Evolutionary conservation across 2,329 filamentous ascomycete genomes (phyloP).

Genomic region (Grosmannia clavigera): DNA sequence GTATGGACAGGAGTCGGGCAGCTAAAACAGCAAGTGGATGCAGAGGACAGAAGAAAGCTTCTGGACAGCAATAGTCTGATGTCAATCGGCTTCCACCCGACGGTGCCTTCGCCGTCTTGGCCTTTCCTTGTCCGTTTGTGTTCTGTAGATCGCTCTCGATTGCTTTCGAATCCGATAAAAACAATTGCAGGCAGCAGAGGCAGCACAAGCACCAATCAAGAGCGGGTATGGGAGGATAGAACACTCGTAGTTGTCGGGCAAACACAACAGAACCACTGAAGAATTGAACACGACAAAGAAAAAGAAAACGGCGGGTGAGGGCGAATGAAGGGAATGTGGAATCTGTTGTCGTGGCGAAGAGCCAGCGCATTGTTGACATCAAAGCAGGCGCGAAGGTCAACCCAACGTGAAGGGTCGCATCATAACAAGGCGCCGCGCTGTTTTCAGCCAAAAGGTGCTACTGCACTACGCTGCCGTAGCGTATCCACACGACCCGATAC

Average conservation of each 20-base stretch:
- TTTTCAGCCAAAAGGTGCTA: conserved; percentile 1
- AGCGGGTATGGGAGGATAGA: not conserved
- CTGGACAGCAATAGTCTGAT: not conserved
- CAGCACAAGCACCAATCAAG: not conserved
- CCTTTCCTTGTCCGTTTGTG: not conserved
- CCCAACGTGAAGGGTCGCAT: not conserved
- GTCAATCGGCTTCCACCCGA: not conserved
- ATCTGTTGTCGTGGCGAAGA: not conserved
- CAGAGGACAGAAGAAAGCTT: not conserved
- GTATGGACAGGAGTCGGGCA: not conserved
- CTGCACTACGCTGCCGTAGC: not conserved
- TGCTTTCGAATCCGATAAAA: not conserved
- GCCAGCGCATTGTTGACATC: not conserved
- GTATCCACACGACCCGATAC: not conserved
- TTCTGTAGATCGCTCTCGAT: not conserved
- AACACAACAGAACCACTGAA: not conserved
- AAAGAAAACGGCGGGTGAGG: not conserved
- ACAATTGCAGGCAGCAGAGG: not conserved
- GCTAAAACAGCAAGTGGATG: not conserved
- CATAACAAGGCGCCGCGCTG: conserved; percentile 5
- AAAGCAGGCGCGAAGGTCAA: not conserved
- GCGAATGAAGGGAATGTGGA: not conserved
- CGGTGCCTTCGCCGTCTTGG: not conserved
- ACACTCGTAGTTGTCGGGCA: not conserved
- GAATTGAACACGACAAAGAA: conserved; percentile 2